phyloP scores from a whole-genome alignment of 306 rosid species.

The Medicago arabica region DNA sequence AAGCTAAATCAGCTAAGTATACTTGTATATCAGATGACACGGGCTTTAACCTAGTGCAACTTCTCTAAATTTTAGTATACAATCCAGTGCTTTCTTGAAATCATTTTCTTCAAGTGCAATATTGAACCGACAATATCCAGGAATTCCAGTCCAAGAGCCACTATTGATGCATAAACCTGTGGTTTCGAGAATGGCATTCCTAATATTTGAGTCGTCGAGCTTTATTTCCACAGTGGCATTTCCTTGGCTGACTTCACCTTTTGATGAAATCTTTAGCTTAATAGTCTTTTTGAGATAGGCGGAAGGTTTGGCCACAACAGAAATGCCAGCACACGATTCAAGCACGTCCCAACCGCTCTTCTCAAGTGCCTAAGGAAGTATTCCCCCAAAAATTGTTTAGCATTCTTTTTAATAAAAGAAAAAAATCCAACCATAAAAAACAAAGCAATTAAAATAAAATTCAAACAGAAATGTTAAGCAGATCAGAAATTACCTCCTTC shows the following conservation, averaged over 20 bases:
- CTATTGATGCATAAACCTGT: constrained; percentile 95
- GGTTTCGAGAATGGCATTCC: constrained; percentile 69
- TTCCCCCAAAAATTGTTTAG: constrained; percentile 1
- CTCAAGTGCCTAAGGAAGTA: constrained; percentile 67
- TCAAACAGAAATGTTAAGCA: constrained; percentile 14
- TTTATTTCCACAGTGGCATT: constrained; percentile 48
- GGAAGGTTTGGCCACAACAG: constrained; percentile 90
- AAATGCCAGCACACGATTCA: constrained; percentile 75
- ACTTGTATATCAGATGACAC: not conserved
- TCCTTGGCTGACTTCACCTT: constrained; percentile 44
- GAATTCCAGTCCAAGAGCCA: constrained; percentile 93
- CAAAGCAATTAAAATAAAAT: constrained; percentile 4
- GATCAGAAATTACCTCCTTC: constrained; percentile 69
- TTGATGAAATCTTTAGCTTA: constrained; percentile 46
- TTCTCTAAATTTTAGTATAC: constrained; percentile 65
- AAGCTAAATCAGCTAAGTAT: not conserved
- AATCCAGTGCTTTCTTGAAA: constrained; percentile 78
- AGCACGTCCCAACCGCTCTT: constrained; percentile 89
- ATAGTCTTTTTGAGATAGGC: constrained; percentile 71
- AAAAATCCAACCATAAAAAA: not conserved
- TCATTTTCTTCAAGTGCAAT: constrained; percentile 82
- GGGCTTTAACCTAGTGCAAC: constrained; percentile 43
- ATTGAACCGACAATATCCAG: constrained; percentile 90
- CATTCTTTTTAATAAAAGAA: constrained; percentile 27
- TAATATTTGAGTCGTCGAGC: constrained; percentile 72